Conservation (phyloP, 2,329 filamentous ascomycete species). For the Dothidotthia symphoricarpi region DNA sequence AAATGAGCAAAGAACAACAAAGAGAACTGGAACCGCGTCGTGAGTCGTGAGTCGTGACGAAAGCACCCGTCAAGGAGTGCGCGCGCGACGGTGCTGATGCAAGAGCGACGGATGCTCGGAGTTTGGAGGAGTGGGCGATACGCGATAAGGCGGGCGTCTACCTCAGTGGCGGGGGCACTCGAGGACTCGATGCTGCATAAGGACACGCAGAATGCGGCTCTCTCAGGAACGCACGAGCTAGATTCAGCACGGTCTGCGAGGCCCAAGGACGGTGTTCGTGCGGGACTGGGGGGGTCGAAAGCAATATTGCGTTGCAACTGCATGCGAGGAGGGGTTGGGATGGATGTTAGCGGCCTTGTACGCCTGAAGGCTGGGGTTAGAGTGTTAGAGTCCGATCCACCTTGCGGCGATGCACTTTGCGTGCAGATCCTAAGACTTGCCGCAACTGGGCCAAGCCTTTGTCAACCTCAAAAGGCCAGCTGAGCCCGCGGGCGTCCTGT, state of each 20-base stretch:
- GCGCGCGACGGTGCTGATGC: slow-evolving; percentile 16
- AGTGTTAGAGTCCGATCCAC: slow-evolving; percentile 27
- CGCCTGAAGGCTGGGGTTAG: slow-evolving; percentile 28
- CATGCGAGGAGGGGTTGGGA: slow-evolving; percentile 31
- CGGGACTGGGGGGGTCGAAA: slow-evolving; percentile 26
- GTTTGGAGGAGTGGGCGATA: slow-evolving; percentile 18
- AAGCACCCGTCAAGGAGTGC: slow-evolving; percentile 10
- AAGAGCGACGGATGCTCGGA: slow-evolving; percentile 31
- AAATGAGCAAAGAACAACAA: slow-evolving; percentile 7
- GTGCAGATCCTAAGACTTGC: slow-evolving; percentile 16
- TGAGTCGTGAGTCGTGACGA: slow-evolving; percentile 18
- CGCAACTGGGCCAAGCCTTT: slow-evolving; percentile 9
- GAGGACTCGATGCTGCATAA: slow-evolving; percentile 26
- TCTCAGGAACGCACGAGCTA: slow-evolving; percentile 17
- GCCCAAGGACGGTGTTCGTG: slow-evolving; percentile 22
- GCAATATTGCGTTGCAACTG: slow-evolving; percentile 29
- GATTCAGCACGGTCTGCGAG: slow-evolving; percentile 16
- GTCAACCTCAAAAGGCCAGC: slow-evolving; percentile 8
- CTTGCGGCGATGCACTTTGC: slow-evolving; percentile 17
- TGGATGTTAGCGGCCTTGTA: slow-evolving; percentile 32
- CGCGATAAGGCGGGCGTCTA: slow-evolving; percentile 25
- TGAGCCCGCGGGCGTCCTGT: slow-evolving; percentile 9
- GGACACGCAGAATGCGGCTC: slow-evolving; percentile 32
- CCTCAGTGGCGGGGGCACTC: slow-evolving; percentile 19
- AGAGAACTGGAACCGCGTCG: slow-evolving; percentile 2